Percentiles rank a stretch among this genome's conserved stretches.
Conservation (phyloP, 129 eudicot species). For the sunflower (Helianthus annuus) region HanXRQr2.0-SUNRISE NC_035440.2:5543187-5543686, state of each 20-base stretch:
- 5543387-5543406: neutral
- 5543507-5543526: neutral
- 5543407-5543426: neutral
- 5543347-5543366: neutral
- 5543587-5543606: neutral
- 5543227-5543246: neutral
- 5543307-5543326: neutral
- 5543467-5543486: too few species aligned
- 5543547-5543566: too few species aligned
- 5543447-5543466: neutral
- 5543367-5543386: neutral
- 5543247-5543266: neutral
- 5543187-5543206: conserved; percentile 5
- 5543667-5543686: neutral
- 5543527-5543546: neutral
- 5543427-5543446: neutral
- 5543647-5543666: neutral
- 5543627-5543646: neutral
- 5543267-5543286: neutral
- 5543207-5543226: neutral
- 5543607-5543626: neutral
- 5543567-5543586: neutral
- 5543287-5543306: neutral
- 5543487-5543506: conserved; percentile 3
- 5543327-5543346: neutral